Conservation (phyloP, 176 grass and related monocot genomes). For the Phoenix dactylifera region DNA sequence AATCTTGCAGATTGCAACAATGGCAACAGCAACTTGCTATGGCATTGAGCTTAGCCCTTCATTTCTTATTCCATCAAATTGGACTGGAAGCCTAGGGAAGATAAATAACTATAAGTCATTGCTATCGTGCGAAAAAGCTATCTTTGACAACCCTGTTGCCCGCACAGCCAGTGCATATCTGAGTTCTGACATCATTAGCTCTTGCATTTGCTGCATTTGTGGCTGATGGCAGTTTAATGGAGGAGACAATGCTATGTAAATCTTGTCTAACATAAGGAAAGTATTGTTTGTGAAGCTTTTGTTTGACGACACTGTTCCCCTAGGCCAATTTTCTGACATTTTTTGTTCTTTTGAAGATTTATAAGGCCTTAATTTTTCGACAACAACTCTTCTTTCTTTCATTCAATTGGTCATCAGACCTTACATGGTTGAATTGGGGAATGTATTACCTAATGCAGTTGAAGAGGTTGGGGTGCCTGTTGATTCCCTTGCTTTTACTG, state of each 20-base stretch:
- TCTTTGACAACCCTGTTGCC: constrained; percentile 86
- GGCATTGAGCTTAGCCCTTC: constrained; percentile 85
- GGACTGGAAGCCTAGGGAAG: constrained; percentile 81
- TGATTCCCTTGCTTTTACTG: constrained; percentile 92
- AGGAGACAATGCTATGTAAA: constrained; percentile 81
- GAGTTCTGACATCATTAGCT: constrained; percentile 37
- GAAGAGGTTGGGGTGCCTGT: constrained; percentile 88
- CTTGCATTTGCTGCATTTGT: constrained; percentile 71
- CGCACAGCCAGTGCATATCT: constrained; percentile 70
- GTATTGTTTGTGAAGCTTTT: not conserved
- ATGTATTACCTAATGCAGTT: constrained; percentile 92
- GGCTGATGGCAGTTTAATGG: constrained; percentile 85
- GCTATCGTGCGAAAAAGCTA: constrained; percentile 65
- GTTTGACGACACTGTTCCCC: too few relatives aligned
- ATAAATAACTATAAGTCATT: constrained; percentile 94
- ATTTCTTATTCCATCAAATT: constrained; percentile 88
- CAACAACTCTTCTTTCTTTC: constrained; percentile 95
- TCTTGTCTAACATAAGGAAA: not conserved
- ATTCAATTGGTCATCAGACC: constrained; percentile 83
- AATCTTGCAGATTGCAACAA: constrained; percentile 65
- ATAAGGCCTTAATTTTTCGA: constrained; percentile 88
- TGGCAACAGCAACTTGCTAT: constrained; percentile 58
- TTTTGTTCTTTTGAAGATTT: constrained; percentile 36
- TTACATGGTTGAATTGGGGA: constrained; percentile 87
- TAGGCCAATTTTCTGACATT: not conserved